A percentile compares a stretch with the other conserved stretches of the same genome.
Conservation (phyloP, 75 land plant species). For the Selaginella tamariscina region DNA sequence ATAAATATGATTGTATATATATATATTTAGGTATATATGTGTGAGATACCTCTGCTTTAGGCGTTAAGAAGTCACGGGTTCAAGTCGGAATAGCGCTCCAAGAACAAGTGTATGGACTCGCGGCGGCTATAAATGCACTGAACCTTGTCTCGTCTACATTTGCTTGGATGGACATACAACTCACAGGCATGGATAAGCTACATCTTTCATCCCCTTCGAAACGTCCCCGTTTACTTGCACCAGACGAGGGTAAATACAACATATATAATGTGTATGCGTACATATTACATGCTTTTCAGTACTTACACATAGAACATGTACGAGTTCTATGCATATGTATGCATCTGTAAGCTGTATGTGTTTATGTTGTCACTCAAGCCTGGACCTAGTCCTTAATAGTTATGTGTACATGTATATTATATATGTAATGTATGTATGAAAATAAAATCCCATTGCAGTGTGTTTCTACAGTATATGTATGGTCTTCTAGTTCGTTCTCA, state of each 20-base stretch:
- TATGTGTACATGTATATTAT: too few species aligned
- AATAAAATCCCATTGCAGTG: too few species aligned
- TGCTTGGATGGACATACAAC: constrained; percentile 69
- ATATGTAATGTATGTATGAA: too few species aligned
- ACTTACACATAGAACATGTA: too few species aligned
- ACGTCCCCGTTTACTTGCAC: constrained; percentile 26
- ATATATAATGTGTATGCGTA: neutral
- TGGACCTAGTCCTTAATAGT: too few species aligned
- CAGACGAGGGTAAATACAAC: neutral
- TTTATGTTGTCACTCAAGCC: too few species aligned
- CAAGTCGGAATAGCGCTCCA: constrained; percentile 27
- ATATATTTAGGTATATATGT: too few species aligned
- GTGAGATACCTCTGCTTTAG: too few species aligned
- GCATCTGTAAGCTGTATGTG: too few species aligned
- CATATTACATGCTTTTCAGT: neutral
- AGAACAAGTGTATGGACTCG: constrained; percentile 56
- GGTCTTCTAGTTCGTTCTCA: too few species aligned
- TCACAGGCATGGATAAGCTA: neutral
- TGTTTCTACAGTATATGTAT: constrained; percentile 34
- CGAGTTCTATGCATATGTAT: too few species aligned
- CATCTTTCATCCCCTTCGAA: constrained; percentile 39
- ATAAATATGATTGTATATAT: too few species aligned
- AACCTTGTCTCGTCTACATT: constrained; percentile 57
- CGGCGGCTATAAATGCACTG: constrained; percentile 79
- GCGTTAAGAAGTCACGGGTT: constrained; percentile 19